A percentile compares a stretch with the other conserved stretches of the same genome.
Evolutionary conservation across 2,329 filamentous ascomycete genomes (phyloP).

Genomic region (Dryadomyces quercivorus): DNA sequence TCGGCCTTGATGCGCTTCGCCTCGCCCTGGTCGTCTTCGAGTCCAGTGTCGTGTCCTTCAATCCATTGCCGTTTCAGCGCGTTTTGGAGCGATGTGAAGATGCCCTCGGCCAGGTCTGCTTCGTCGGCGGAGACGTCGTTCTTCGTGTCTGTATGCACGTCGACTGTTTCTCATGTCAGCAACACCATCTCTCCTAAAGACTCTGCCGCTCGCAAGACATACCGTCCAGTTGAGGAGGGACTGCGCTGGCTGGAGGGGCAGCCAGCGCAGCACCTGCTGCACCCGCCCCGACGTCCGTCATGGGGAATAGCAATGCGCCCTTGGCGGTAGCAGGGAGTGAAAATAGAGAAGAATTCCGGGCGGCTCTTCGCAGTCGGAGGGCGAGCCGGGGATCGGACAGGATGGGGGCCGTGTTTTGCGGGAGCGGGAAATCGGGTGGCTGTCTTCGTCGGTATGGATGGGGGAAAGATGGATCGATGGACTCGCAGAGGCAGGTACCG

Average conservation of each 20-base stretch:
- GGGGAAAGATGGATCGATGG: not conserved
- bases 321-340: not conserved
- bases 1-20: conserved; percentile 17
- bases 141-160: not conserved
- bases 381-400: too few relatives aligned
- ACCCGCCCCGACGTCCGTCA: conserved; percentile 2
- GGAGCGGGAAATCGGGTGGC: not conserved
- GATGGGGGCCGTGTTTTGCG: not conserved
- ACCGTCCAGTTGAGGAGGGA: not conserved
- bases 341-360: not conserved
- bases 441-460: not conserved
- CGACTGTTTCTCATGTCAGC: not conserved
- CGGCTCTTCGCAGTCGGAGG: not conserved
- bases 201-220: not conserved
- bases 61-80: conserved; percentile 15
- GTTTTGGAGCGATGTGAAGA: conserved; percentile 8
- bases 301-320: not conserved
- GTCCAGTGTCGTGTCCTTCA: conserved; percentile 6
- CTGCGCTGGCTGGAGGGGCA: conserved; percentile 1
- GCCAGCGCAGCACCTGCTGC: conserved; percentile 1
- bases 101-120: not conserved
- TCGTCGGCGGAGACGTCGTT: not conserved
- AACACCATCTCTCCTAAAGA: not conserved
- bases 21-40: not conserved
- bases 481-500: not conserved